Conservation (phyloP, 75 land plant species). For the Pinus tabuliformis region DNA sequence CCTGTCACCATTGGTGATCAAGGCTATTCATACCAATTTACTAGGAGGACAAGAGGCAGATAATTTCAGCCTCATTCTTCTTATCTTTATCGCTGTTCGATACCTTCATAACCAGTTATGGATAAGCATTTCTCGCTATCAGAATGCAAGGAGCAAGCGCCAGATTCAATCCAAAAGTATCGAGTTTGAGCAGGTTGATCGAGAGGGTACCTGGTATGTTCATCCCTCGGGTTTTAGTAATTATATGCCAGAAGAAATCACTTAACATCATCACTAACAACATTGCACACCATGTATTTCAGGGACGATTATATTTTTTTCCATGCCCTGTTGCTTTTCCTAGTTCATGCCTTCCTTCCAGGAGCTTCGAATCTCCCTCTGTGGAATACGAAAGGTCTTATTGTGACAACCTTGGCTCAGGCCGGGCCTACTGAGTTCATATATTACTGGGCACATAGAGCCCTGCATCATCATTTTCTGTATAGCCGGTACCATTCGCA, state of each 20-base stretch:
- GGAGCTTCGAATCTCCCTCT: slow-evolving; percentile 23
- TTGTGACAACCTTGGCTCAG: slow-evolving; percentile 41
- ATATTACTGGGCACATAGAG: slow-evolving; percentile 92
- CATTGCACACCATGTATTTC: neutral
- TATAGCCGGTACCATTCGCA: slow-evolving; percentile 85
- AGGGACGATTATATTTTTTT: slow-evolving; percentile 9
- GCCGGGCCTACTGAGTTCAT: slow-evolving; percentile 78
- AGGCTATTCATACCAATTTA: slow-evolving; percentile 18
- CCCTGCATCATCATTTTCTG: slow-evolving; percentile 84
- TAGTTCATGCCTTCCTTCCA: neutral
- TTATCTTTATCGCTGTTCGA: slow-evolving; percentile 29
- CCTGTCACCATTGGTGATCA: slow-evolving; percentile 36
- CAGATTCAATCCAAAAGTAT: slow-evolving; percentile 43
- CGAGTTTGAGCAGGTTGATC: slow-evolving; percentile 47
- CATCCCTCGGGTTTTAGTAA: neutral
- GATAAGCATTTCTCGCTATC: slow-evolving; percentile 37
- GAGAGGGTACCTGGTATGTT: slow-evolving; percentile 7
- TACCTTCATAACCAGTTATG: slow-evolving; percentile 54
- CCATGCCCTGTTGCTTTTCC: neutral
- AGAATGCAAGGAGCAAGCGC: slow-evolving; percentile 32
- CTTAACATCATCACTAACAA: neutral
- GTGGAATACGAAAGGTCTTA: slow-evolving; percentile 60
- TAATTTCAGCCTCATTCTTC: slow-evolving; percentile 13
- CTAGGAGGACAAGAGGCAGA: slow-evolving; percentile 18
- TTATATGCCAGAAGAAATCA: neutral